Base-by-base conservation (phyloP, 139 green algal genomes). In the Yamagishiella unicocca region DNA sequence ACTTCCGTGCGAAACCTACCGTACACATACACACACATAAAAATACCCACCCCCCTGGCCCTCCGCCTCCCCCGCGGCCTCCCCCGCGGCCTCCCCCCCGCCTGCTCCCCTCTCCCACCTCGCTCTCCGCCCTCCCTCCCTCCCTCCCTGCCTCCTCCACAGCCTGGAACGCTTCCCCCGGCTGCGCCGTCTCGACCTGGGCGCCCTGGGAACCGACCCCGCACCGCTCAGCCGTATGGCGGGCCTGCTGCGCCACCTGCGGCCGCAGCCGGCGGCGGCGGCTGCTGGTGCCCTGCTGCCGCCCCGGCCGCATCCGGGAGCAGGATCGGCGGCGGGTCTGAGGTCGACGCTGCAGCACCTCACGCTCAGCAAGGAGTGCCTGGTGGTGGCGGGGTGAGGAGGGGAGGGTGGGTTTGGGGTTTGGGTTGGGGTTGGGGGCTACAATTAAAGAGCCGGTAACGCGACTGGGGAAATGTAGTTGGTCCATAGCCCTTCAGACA, bases 321-420 rank as follows among this genome's bases (percentile, higher is more conserved):
- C 38, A 6, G 45, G 7, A 2, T 33, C 33, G 35, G 29, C 29
- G 35, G 67, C 10, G 8, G 29, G 31, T 2, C 66, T 64, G 31
- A 21, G 43, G 4, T 9, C 7, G 19, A 58, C 33, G 9, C 77
- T 84, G 77, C 79, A 50, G 40, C 61, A 76, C 79, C 79, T 85
- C 1, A 85, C 79, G 12, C 79, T 85, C 12, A 85, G 79, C 79
- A 85, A 85, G 79, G 61, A 85, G 58, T 75, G 79, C 42, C 79
- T 85, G 1, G 42, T 85, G 61, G 40, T 33, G 35, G 35, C 42
- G 8, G 61, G 79, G 79, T 85, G 79, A 58, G 72, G 37, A 21
- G 54, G 3, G n/a, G 6, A 12, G 35, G 55, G n/a, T 37, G 38
- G 4, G 77, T 1, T 29, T 37, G 24, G 0, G 22, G 71, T 10